These are phyloP conservation scores for Ailanthus altissimus DNA, from an alignment of 345 rosid genomes.

Conservation along the genomic window DNA sequence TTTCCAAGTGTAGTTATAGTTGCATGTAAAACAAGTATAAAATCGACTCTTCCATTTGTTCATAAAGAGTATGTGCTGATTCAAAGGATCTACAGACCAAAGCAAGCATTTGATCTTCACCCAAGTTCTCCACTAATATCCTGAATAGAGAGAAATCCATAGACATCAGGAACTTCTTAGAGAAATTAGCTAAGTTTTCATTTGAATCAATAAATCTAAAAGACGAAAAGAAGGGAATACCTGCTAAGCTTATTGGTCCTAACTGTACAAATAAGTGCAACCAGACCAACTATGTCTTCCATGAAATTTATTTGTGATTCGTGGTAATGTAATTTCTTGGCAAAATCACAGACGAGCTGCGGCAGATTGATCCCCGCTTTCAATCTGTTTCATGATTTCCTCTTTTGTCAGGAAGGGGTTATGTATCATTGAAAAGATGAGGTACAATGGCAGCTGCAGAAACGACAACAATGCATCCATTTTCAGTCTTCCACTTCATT, in stretches of 20 bases:
- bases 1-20: constrained; percentile 42
- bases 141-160: constrained; percentile 30
- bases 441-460: constrained; percentile 43
- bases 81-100: constrained; percentile 54
- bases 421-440: constrained; percentile 19
- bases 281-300: constrained; percentile 45
- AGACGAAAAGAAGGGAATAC: constrained; percentile 18
- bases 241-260: constrained; percentile 52
- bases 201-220: neutral
- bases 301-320: constrained; percentile 23
- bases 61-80: constrained; percentile 35
- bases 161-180: neutral
- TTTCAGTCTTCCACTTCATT: neutral
- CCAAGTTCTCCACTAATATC: constrained; percentile 58
- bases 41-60: constrained; percentile 38
- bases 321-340: constrained; percentile 9
- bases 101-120: constrained; percentile 69
- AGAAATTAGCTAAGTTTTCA: neutral
- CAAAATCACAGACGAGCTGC: constrained; percentile 44
- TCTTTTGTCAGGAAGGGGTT: constrained; percentile 40
- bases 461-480: neutral
- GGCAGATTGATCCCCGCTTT: constrained; percentile 41
- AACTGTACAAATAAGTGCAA: constrained; percentile 65
- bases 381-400: constrained; percentile 42
- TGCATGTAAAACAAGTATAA: constrained; percentile 34